phyloP scores from a whole-genome alignment of 345 rosid genomes.

The Populus tremula region DNA sequence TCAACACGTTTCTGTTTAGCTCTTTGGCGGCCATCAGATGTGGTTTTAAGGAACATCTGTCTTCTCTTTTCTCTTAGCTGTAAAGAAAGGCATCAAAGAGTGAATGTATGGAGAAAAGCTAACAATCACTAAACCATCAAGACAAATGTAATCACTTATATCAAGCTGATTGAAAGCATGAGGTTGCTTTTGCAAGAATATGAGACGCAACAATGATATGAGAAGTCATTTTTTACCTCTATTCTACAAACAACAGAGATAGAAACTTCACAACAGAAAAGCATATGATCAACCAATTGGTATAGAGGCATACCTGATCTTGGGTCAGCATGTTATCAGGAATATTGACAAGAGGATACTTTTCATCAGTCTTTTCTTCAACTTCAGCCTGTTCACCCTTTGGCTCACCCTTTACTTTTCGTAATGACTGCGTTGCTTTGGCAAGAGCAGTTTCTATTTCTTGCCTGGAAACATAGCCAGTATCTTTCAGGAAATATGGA shows the following conservation, averaged over 20 bases:
- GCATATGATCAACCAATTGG: not conserved
- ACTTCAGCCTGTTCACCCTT: constrained; percentile 62
- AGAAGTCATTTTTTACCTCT: not conserved
- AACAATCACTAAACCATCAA: not conserved
- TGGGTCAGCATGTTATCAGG: constrained; percentile 76
- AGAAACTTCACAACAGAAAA: not conserved
- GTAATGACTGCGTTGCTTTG: constrained; percentile 64
- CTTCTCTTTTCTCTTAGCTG: constrained; percentile 87
- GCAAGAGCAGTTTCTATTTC: constrained; percentile 66
- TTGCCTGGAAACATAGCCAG: constrained; percentile 78
- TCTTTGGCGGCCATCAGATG: constrained; percentile 79
- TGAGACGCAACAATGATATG: not conserved
- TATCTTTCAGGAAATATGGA: constrained; percentile 66
- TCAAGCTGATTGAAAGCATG: not conserved
- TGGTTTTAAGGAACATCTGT: constrained; percentile 82
- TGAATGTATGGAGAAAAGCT: not conserved
- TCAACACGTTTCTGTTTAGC: constrained; percentile 89
- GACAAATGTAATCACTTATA: too few relatives aligned
- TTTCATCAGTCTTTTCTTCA: constrained; percentile 77
- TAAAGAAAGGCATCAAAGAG: constrained; percentile 12
- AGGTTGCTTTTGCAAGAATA: not conserved
- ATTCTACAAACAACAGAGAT: not conserved
- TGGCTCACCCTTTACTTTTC: constrained; percentile 85
- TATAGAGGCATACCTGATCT: constrained; percentile 59
- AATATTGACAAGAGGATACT: constrained; percentile 67